These are phyloP conservation scores for Aspergillus sp. DNA, from an alignment of 2,329 filamentous ascomycete genomes.

Conservation along the genomic window DNA sequence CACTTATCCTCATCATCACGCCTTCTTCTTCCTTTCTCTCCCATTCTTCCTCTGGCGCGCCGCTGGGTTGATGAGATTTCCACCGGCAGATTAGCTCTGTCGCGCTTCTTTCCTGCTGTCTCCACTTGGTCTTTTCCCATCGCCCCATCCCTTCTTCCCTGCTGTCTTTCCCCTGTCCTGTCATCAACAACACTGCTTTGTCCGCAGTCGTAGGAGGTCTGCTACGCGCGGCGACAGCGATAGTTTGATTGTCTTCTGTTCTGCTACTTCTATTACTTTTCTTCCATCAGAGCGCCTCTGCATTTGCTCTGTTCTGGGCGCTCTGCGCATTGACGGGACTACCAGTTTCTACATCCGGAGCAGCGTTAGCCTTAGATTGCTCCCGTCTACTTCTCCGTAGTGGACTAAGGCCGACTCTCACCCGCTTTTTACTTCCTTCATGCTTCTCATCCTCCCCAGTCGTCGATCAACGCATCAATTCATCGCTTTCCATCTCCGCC, in stretches of 20 bases:
- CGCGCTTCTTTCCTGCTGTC: not conserved
- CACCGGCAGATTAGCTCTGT: not conserved
- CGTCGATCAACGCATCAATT: not conserved
- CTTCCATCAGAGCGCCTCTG: not conserved
- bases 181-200: conserved; percentile 6
- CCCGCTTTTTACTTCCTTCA: conserved; percentile 4
- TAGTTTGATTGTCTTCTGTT: conserved; percentile 2
- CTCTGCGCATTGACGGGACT: not conserved
- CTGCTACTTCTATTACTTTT: not conserved
- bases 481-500: conserved; percentile 1
- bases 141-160: not conserved
- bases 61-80: not conserved
- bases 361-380: not conserved
- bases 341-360: not conserved
- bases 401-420: not conserved
- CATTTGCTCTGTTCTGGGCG: not conserved
- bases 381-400: not conserved
- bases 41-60: not conserved
- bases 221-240: conserved; percentile 4
- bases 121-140: not conserved
- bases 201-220: conserved; percentile 5
- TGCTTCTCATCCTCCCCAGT: conserved; percentile 6
- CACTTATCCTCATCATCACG: not conserved
- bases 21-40: not conserved
- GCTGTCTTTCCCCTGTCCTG: conserved; percentile 2